Conservation (phyloP, 164 flowering plant species). For the Vitis amurensis region DNA sequence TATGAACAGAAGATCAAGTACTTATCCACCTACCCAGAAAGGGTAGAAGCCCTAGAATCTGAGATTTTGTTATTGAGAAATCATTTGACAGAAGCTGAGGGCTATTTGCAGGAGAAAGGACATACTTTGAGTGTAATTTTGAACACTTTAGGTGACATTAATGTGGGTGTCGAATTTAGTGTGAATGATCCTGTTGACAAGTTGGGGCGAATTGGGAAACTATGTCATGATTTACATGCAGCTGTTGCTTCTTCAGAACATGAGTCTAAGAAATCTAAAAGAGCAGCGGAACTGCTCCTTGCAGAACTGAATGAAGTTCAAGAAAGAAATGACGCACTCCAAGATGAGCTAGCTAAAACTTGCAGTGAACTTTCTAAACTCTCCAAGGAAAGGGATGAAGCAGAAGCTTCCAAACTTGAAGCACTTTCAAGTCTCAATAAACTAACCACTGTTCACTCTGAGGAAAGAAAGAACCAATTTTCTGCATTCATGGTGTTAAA, state of each 20-base stretch:
- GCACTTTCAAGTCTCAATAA: slow-evolving; percentile 56
- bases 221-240: slow-evolving; percentile 46
- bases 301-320: slow-evolving; percentile 95
- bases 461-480: slow-evolving; percentile 46
- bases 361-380: slow-evolving; percentile 40
- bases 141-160: slow-evolving; percentile 43
- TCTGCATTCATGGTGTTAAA: slow-evolving; percentile 40
- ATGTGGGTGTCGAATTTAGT: slow-evolving; percentile 35
- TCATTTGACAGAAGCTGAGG: slow-evolving; percentile 55
- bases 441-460: slow-evolving; percentile 27
- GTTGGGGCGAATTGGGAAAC: slow-evolving; percentile 45
- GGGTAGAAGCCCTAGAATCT: slow-evolving; percentile 47
- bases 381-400: slow-evolving; percentile 50
- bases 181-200: slow-evolving; percentile 60
- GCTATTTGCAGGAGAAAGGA: slow-evolving; percentile 43
- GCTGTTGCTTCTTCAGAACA: slow-evolving; percentile 54
- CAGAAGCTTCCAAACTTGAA: slow-evolving; percentile 67
- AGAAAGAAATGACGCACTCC: slow-evolving; percentile 85
- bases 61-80: slow-evolving; percentile 52
- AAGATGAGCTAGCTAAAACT: slow-evolving; percentile 70
- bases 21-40: slow-evolving; percentile 45
- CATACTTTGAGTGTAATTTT: slow-evolving; percentile 45
- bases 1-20: slow-evolving; percentile 55
- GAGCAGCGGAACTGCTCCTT: slow-evolving; percentile 83
- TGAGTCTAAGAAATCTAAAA: slow-evolving; percentile 72